A percentile compares a stretch with the other conserved stretches of the same genome.
Conservation (phyloP, 164 flowering plant species). For the Vitis vinifera region DNA sequence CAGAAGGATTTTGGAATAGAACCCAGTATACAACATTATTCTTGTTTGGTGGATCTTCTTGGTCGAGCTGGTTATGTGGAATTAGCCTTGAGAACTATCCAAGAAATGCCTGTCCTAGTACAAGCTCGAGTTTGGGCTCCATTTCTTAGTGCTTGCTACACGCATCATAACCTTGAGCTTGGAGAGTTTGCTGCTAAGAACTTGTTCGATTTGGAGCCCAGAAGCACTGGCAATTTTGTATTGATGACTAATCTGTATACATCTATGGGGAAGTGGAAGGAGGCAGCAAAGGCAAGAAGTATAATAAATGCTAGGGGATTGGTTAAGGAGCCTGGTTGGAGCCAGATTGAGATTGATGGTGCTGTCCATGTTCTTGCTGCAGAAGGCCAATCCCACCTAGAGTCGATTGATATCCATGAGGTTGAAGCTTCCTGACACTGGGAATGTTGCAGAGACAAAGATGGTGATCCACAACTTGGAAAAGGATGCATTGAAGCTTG, state of each 20-base stretch:
- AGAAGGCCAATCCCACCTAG: conserved; percentile 23
- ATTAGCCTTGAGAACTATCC: conserved; percentile 26
- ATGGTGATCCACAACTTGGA: too few relatives aligned
- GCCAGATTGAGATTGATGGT: conserved; percentile 29
- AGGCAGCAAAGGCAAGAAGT: conserved; percentile 32
- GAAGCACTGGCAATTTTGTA: conserved; percentile 20
- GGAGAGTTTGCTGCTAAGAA: conserved; percentile 30
- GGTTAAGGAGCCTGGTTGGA: conserved; percentile 40
- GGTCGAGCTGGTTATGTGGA: conserved; percentile 30
- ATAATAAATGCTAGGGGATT: conserved; percentile 22
- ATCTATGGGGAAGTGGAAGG: conserved; percentile 34
- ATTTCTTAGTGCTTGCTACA: conserved; percentile 41
- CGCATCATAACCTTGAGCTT: conserved; percentile 21
- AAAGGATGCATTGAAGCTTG: too few relatives aligned
- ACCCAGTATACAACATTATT: conserved; percentile 35
- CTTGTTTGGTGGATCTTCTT: conserved; percentile 7
- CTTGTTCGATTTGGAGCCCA: conserved; percentile 22
- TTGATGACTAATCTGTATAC: conserved; percentile 31
- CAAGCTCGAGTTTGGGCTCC: conserved; percentile 28
- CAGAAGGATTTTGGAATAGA: conserved; percentile 27
- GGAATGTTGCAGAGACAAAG: conserved; percentile 7
- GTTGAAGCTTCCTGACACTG: conserved; percentile 16
- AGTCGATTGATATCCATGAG: conserved; percentile 19
- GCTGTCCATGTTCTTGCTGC: conserved; percentile 17
- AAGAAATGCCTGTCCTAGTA: conserved; percentile 26